Evolutionary conservation across 805 yeast genomes (phyloP), one percentile per base, ranked within the genome.

Genomic region (Millerago galiae): DNA sequence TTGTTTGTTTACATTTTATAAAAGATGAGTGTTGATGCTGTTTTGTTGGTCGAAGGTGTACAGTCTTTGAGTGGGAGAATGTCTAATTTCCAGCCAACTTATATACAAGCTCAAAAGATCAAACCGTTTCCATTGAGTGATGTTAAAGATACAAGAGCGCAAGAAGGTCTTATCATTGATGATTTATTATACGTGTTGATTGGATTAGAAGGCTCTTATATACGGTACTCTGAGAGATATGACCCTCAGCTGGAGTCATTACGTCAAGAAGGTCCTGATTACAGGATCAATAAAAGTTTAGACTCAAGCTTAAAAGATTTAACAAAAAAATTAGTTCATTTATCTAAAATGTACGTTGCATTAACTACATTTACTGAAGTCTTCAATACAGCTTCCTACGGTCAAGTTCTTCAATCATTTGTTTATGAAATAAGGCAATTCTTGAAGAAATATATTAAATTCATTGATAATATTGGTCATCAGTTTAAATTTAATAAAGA

Each of bases 171-270:
- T 21, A 71, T 93, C 1, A 67, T 83, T 13, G 70, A 75, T 44
- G 99, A 91, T 58, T 57, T 89, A 9, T 53, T 88, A 16, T 73
- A 72, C 51, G 81, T 85, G 1, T 58, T 93, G 12, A 51, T 79
- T 27, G 95, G 95, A 0, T 61, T 72, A 24, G 95, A 89, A 59
- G 97, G 97, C 1, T 68, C 70, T 16, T 87, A 83, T 55, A 76
- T 91, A 29, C 67, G 89, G 35, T 87, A 74, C 56, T 72, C 81
- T 27, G 83, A 77, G 34, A 67, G 70, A 16, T 86, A 75, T 54
- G 75, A 78, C 52, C 79, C 80, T 0, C 36, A 41, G 14, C 31
- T 49, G 10, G 63, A 59, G 9, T 65, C 62, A 12, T 67, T 71
- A 28, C 59, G 73, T 35, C 61, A 82, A 4, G 59, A 58, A 12